These are phyloP conservation scores for Scedosporium apiospermum DNA, from an alignment of 2,329 filamentous ascomycete genomes.

Conservation along the genomic window DNA sequence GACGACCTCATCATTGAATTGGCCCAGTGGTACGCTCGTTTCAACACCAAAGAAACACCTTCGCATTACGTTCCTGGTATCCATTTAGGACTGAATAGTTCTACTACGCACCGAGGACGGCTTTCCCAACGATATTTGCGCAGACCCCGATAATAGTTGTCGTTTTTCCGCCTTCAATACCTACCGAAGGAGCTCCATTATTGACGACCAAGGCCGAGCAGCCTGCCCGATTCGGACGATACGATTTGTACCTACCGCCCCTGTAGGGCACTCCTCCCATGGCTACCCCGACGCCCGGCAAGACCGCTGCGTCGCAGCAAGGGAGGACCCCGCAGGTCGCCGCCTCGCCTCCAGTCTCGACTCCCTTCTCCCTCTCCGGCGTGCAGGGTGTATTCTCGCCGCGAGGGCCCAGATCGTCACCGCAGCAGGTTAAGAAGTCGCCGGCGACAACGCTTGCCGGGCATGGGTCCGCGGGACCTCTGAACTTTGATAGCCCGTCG, in stretches of 20 bases:
- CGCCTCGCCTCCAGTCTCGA: conserved; percentile 57
- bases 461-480: conserved; percentile 29
- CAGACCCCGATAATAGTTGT: too few relatives aligned
- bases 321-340: conserved; percentile 38
- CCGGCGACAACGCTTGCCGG: conserved; percentile 44
- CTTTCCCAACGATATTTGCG: too few relatives aligned
- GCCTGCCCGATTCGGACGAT: too few relatives aligned
- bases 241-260: background rate
- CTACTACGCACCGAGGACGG: too few relatives aligned
- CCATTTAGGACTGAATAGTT: too few relatives aligned
- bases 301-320: conserved; percentile 32
- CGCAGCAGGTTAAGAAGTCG: conserved; percentile 55
- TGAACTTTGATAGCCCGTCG: conserved; percentile 56
- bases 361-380: conserved; percentile 45
- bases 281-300: conserved; percentile 42
- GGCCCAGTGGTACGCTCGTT: too few relatives aligned
- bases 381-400: conserved; percentile 50
- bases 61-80: too few relatives aligned
- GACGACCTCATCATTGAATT: too few relatives aligned
- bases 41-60: too few relatives aligned
- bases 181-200: too few relatives aligned
- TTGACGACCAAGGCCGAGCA: too few relatives aligned
- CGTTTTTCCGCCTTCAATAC: too few relatives aligned
- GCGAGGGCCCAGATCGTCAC: conserved; percentile 44
- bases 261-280: conserved; percentile 18